Evolutionary conservation across 1,139 yeast species (phyloP).

Genomic region (Pichia sp.): DNA sequence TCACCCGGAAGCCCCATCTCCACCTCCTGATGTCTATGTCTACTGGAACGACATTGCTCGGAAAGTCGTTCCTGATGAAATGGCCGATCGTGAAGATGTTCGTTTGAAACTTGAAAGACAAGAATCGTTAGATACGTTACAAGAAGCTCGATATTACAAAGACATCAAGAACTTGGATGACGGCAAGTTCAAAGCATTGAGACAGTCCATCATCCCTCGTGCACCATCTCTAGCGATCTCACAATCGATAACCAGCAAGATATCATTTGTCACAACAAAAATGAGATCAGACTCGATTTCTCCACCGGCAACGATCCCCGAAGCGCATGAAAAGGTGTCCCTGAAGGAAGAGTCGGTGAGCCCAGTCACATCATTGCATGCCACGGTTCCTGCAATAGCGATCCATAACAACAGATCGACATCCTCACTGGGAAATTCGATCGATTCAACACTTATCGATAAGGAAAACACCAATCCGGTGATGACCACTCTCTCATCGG

Average conservation of each 20-base stretch:
- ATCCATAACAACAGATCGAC: not conserved
- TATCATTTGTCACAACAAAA: conserved; percentile 3
- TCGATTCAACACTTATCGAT: not conserved
- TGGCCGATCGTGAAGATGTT: conserved; percentile 37
- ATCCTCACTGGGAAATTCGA: not conserved
- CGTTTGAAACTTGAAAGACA: conserved; percentile 51
- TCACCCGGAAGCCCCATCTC: conserved; percentile 39
- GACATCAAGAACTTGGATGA: conserved; percentile 60
- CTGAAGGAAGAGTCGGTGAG: not conserved
- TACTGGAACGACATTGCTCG: conserved; percentile 23
- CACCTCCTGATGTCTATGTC: conserved; percentile 29
- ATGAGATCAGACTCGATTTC: conserved; percentile 2
- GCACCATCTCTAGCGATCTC: conserved; percentile 2
- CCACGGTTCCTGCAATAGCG: too few species aligned
- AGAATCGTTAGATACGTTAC: conserved; percentile 57
- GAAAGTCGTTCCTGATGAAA: conserved; percentile 28
- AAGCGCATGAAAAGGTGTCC: not conserved
- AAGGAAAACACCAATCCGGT: not conserved
- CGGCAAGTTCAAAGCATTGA: conserved; percentile 66
- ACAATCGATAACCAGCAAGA: conserved; percentile 8
- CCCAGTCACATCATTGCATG: too few species aligned
- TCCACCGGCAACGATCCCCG: not conserved
- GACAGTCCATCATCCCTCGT: conserved; percentile 57
- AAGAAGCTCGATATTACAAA: conserved; percentile 60
- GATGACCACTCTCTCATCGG: not conserved